These are phyloP conservation scores for Neurospora sp. DNA, from an alignment of 495 filamentous ascomycete species.

Conservation along the genomic window DNA sequence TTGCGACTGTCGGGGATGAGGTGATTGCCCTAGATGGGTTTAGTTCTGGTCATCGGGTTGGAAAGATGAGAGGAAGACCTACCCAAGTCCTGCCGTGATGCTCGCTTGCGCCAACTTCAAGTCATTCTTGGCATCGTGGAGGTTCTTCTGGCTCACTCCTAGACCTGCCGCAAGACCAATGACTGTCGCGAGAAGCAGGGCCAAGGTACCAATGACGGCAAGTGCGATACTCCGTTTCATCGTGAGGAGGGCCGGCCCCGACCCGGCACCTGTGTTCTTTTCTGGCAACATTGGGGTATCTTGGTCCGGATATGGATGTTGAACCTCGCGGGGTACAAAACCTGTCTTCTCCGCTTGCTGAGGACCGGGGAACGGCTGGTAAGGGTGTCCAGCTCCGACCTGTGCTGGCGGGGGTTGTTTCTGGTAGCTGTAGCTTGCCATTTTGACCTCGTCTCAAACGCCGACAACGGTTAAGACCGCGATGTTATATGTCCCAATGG, in stretches of 20 bases:
- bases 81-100: constrained; percentile 1
- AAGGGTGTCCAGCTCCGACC: background rate
- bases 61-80: background rate
- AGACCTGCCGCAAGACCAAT: constrained; percentile 21
- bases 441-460: background rate
- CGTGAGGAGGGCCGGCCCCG: background rate
- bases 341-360: background rate
- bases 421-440: background rate
- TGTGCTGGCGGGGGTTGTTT: background rate
- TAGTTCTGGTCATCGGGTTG: background rate
- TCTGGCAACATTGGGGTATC: background rate
- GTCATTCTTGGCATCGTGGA: constrained; percentile 8
- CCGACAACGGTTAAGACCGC: background rate
- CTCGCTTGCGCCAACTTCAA: constrained; percentile 6
- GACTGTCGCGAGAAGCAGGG: constrained; percentile 9
- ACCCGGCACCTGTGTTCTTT: background rate
- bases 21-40: background rate
- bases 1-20: background rate
- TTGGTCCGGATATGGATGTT: background rate
- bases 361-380: background rate
- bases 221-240: constrained; percentile 14
- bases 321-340: background rate
- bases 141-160: constrained; percentile 18
- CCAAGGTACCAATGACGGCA: background rate
- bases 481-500: background rate